phyloP scores from a whole-genome alignment of 345 rosid genomes.

The Eucalyptus albens region DNA sequence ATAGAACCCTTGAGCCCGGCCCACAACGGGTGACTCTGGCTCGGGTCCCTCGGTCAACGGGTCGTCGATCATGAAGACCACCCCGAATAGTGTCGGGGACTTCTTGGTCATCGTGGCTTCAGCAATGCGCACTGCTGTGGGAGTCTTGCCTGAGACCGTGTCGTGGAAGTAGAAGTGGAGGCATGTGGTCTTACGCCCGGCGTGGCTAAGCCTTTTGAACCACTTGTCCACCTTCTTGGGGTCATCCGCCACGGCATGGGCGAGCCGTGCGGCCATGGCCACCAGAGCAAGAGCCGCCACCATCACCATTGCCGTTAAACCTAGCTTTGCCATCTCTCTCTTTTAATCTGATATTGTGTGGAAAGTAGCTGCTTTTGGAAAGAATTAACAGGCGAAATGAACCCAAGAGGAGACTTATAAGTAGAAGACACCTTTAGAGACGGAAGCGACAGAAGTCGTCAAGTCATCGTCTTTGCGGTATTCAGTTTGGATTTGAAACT shows the following conservation, averaged over 20 bases:
- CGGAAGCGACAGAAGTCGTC: neutral
- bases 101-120: constrained; percentile 17
- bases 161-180: constrained; percentile 78
- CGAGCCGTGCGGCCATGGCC: constrained; percentile 1
- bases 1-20: constrained; percentile 61
- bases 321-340: neutral
- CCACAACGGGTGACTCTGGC: constrained; percentile 46
- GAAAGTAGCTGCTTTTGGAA: neutral
- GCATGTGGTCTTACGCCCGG: constrained; percentile 29
- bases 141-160: constrained; percentile 39
- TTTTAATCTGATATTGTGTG: neutral
- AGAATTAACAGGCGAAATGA: neutral
- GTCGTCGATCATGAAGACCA: constrained; percentile 42
- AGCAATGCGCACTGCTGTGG: constrained; percentile 42
- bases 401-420: neutral
- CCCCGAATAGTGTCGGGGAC: constrained; percentile 47
- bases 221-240: neutral
- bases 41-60: constrained; percentile 44
- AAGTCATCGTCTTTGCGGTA: neutral
- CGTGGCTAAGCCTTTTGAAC: neutral
- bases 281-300: neutral
- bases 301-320: neutral
- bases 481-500: neutral
- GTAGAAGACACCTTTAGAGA: neutral
- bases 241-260: neutral